Evolutionary conservation across 306 rosid genomes (phyloP).

Genomic region (Cotoneaster glaucophyllus): DNA sequence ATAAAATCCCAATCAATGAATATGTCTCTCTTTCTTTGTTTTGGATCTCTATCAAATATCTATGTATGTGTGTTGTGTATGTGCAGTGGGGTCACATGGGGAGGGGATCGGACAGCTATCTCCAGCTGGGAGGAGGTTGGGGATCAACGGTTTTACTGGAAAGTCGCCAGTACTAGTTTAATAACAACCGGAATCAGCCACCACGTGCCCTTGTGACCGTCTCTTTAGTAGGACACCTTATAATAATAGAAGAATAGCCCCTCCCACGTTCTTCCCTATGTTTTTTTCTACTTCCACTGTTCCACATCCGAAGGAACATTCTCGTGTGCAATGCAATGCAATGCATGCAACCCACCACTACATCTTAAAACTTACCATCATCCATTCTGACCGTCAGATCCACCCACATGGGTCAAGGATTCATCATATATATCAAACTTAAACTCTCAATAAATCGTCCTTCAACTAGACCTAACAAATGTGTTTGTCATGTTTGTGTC

Average conservation of each 20-base stretch:
- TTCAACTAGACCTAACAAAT: too few species aligned
- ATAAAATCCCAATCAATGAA: background rate
- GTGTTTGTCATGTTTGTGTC: background rate
- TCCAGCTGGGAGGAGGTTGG: constrained; percentile 75
- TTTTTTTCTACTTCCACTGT: background rate
- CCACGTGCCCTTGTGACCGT: constrained; percentile 75
- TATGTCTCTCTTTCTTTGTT: background rate
- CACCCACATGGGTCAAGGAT: background rate
- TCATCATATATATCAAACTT: background rate
- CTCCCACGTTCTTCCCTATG: background rate
- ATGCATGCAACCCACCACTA: background rate
- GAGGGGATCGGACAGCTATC: constrained; percentile 59
- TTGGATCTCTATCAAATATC: background rate
- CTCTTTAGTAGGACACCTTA: constrained; percentile 27
- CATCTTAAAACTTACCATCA: background rate
- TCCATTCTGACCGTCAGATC: background rate
- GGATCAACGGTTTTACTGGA: constrained; percentile 81
- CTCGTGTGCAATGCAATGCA: background rate
- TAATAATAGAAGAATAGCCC: constrained; percentile 11
- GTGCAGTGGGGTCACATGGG: constrained; percentile 26
- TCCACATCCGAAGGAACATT: constrained; percentile 3
- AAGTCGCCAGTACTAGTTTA: constrained; percentile 48
- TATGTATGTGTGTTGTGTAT: background rate
- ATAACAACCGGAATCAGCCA: constrained; percentile 46
- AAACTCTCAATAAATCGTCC: background rate